phyloP scores from a whole-genome alignment of 2,329 filamentous ascomycete species.

The Piedraia hortae region DNA sequence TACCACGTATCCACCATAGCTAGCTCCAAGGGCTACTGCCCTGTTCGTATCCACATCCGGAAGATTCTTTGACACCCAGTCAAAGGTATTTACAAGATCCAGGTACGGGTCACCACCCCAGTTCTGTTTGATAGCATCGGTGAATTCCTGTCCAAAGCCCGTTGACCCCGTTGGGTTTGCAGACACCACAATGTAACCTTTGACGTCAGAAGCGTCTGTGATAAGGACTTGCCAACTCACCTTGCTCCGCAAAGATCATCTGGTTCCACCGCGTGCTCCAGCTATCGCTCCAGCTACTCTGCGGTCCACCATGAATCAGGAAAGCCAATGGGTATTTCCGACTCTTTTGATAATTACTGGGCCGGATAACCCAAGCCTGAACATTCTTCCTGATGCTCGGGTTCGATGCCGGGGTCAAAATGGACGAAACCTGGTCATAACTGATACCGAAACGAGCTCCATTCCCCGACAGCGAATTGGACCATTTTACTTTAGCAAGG shows the following conservation, averaged over 20 bases:
- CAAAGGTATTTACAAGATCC: conserved; percentile 53
- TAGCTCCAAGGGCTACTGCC: conserved; percentile 47
- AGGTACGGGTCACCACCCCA: conserved; percentile 72
- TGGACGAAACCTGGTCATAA: conserved; percentile 33
- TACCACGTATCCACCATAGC: conserved; percentile 52
- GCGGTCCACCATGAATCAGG: conserved; percentile 10
- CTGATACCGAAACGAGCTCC: conserved; percentile 41
- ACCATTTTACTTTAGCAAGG: conserved; percentile 14
- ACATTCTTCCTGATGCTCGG: conserved; percentile 24
- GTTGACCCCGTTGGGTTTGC: conserved; percentile 10
- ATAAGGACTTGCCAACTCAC: conserved; percentile 1
- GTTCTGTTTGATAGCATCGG: conserved; percentile 37
- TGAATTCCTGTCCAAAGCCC: conserved; percentile 9
- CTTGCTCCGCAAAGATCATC: conserved; percentile 10
- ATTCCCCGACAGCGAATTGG: conserved; percentile 30
- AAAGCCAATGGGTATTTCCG: conserved; percentile 11
- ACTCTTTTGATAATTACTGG: conserved; percentile 7
- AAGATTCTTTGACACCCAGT: conserved; percentile 40
- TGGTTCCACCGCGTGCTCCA: conserved; percentile 10
- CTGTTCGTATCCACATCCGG: conserved; percentile 38
- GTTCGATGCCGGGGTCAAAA: conserved; percentile 40
- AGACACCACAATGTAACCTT: conserved; percentile 10
- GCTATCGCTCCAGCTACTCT: conserved; percentile 7
- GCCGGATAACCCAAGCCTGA: conserved; percentile 20
- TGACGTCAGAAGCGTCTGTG: conserved; percentile 7